Percentiles rank a stretch among this genome's conserved stretches.
phyloP scores from a whole-genome alignment of 1,284 basidiomycete species.

The Tetrapyrgos nigripes region DNA sequence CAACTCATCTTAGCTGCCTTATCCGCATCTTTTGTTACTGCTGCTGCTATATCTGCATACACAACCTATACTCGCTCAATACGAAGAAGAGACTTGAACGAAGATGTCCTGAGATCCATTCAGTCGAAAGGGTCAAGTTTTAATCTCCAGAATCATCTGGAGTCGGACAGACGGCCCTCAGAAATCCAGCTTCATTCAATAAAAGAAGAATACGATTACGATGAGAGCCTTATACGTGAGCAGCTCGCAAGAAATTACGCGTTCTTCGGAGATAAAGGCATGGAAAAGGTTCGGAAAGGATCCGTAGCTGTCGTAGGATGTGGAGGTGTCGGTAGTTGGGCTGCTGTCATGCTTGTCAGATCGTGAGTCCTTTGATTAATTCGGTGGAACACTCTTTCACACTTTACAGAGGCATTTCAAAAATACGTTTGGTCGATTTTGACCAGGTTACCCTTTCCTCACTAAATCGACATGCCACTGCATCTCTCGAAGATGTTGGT shows the following conservation, averaged over 20 bases:
- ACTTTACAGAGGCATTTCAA: conserved; percentile 66
- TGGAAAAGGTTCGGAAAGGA: conserved; percentile 79
- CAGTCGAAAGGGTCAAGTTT: conserved; percentile 29
- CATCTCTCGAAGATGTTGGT: conserved; percentile 91
- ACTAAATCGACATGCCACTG: conserved; percentile 93
- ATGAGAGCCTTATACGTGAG: conserved; percentile 82
- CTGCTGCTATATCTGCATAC: conserved; percentile 61
- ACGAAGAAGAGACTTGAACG: conserved; percentile 59
- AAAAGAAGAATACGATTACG: conserved; percentile 44
- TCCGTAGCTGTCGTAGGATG: conserved; percentile 92
- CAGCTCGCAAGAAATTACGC: conserved; percentile 94
- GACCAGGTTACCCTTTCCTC: conserved; percentile 94
- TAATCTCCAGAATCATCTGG: conserved; percentile 26
- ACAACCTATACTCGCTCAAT: conserved; percentile 52
- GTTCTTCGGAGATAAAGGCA: conserved; percentile 92
- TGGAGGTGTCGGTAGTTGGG: conserved; percentile 97
- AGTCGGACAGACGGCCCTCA: conserved; percentile 13
- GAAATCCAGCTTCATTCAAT: conserved; percentile 14
- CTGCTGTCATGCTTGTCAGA: conserved; percentile 91
- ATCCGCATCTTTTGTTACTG: conserved; percentile 67
- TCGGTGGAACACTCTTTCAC: background rate
- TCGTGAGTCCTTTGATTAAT: conserved; percentile 60
- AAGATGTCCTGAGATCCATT: conserved; percentile 62
- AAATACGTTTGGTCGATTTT: conserved; percentile 84
- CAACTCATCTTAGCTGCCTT: conserved; percentile 70